Conservation (phyloP, 2,329 filamentous ascomycete genomes). For the Aureobasidium sp. region DNA sequence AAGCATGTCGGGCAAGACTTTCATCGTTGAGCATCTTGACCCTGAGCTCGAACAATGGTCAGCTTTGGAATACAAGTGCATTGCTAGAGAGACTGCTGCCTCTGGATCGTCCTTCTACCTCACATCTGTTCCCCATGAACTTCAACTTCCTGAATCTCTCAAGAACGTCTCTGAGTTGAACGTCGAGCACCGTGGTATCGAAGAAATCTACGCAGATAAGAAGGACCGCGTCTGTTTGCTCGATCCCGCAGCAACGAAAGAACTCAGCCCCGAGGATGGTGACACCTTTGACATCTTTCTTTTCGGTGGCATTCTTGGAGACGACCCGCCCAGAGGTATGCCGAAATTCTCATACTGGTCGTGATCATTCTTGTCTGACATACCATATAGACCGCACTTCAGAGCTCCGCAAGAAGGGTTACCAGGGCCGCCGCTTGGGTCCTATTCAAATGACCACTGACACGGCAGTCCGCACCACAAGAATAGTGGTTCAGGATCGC, state of each 20-base stretch:
- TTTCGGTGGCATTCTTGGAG: conserved; percentile 92
- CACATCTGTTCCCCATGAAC: conserved; percentile 65
- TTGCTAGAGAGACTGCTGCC: conserved; percentile 70
- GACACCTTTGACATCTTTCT: conserved; percentile 82
- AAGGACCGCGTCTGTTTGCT: conserved; percentile 79
- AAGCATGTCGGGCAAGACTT: conserved; percentile 49
- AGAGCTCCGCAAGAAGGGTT: conserved; percentile 92
- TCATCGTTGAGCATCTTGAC: conserved; percentile 95
- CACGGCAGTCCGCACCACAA: conserved; percentile 88
- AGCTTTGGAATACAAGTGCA: conserved; percentile 81
- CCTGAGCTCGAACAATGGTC: conserved; percentile 93
- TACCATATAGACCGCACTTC: conserved; percentile 69
- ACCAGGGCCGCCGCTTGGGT: conserved; percentile 76
- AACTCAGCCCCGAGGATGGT: conserved; percentile 77
- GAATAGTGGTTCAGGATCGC: conserved; percentile 78
- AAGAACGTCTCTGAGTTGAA: conserved; percentile 55
- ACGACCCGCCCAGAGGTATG: conserved; percentile 84
- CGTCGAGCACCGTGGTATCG: conserved; percentile 67
- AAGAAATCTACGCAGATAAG: conserved; percentile 66
- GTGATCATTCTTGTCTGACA: background rate
- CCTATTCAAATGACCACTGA: conserved; percentile 98
- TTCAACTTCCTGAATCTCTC: conserved; percentile 56
- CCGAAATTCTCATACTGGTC: too few relatives aligned
- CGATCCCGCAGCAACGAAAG: conserved; percentile 74
- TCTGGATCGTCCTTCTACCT: conserved; percentile 65